Base-by-base conservation (phyloP, 495 filamentous ascomycete species). In the Hypomontagnella monticulosa region DNA sequence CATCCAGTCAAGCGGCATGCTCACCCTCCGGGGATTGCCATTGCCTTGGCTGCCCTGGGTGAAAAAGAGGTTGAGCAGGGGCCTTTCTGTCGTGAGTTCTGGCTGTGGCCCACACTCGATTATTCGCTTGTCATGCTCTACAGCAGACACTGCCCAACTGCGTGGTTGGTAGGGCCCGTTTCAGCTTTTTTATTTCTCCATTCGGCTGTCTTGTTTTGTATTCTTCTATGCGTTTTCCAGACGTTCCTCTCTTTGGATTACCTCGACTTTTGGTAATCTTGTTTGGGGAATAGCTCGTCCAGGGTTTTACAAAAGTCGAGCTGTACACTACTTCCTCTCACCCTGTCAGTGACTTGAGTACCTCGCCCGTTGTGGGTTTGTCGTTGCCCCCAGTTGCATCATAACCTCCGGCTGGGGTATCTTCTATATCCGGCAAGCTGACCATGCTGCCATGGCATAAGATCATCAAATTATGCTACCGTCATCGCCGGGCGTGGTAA, bases 401-500 rank as follows among this genome's bases (percentile, higher is more conserved):
- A 79, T 76, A 74, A 71, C 74, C 72, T 77, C 73, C 73, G 68
- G 76, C 79, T 71, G 73, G 77, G 77, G 72, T 75, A 72, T 72
- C 61, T 61, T 79, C 78, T 80, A 80, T 80, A 82, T 81, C 76
- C 78, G 76, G 78, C 73, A 79, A 71, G 71, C 67, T 77, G 66
- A 76, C 79, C 79, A 81, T 82, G 77, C 76, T 63, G 75, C 79
- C 79, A 81, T 82, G 77, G 79, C 80, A 81, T 83, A 82, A 83
- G 81, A 83, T 80, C 78, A 76, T 73, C 81, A 78, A 79, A 81
- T 82, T 83, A 83, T 82, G 80, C 78, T 80, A 78, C 76, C 73
- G 77, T 78, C 76, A 78, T 79, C 73, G 76, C 73, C 79, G 75
- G 76, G 66, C 78, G 73, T 77, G 76, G 74, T 74, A 67, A 73